Conservation (phyloP, 176 grass and related monocot genomes). For the Cenchrus americanus region DNA sequence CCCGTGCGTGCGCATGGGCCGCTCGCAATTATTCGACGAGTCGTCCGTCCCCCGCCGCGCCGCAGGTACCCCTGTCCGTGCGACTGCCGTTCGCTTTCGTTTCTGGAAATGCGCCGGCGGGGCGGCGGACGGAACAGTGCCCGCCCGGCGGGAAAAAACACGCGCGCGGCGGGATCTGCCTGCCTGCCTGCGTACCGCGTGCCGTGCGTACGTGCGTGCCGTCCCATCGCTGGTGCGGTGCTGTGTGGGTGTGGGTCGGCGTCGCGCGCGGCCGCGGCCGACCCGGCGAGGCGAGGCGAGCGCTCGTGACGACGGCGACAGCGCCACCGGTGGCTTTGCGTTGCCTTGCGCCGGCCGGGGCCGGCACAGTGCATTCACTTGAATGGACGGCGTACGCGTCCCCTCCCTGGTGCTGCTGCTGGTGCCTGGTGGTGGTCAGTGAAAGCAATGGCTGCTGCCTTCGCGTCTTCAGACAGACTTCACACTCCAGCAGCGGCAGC, state of each 20-base stretch:
- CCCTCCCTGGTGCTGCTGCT: too few relatives aligned
- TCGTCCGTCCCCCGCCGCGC: not conserved
- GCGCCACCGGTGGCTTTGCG: not conserved
- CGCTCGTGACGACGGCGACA: not conserved
- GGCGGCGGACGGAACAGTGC: not conserved
- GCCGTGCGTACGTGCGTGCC: not conserved
- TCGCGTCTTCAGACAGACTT: not conserved
- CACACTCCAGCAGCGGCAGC: not conserved
- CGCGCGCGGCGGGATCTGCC: not conserved
- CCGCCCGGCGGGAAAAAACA: not conserved
- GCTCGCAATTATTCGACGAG: not conserved
- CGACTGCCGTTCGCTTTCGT: not conserved
- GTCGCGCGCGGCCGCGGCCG: too few relatives aligned
- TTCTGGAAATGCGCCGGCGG: not conserved
- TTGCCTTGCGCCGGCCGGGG: too few relatives aligned
- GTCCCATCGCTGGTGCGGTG: not conserved
- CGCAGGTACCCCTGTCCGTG: constrained; percentile 7
- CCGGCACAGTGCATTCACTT: not conserved
- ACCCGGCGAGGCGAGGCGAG: too few relatives aligned
- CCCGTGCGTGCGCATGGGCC: not conserved
- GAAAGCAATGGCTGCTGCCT: not conserved
- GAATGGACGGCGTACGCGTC: not conserved
- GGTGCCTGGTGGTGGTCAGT: not conserved
- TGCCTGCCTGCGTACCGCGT: too few relatives aligned
- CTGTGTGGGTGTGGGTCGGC: too few relatives aligned